Evolutionary conservation across 2,329 filamentous ascomycete genomes (phyloP), one percentile per base, ranked within the genome.

Genomic region (Talaromyces sp.): DNA sequence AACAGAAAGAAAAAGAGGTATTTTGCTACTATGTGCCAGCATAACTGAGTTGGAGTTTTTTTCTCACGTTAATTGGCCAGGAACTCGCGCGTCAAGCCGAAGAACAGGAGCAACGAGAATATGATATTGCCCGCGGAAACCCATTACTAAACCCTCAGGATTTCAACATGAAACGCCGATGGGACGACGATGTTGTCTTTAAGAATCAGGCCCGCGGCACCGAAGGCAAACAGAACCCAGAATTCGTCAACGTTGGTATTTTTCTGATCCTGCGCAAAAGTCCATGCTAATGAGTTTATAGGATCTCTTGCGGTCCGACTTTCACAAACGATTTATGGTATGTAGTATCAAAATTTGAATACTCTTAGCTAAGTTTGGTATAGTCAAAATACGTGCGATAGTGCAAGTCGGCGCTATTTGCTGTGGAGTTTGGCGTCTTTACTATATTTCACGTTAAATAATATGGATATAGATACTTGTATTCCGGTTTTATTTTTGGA

Each of bases 181-280:
- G 94, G 94, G 94, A 99, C 68, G 94, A 99, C 69, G 94, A 99
- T 73, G 94, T 99, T 12, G 92, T 99, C 2, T 99, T 99, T 79
- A 97, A 96, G 81, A 99, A 99, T 75, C 94, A 99, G 78, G 94
- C 93, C 35, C 85, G 94, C 61, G 94, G 93, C 9, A 96, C 92
- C 0, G 93, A 97, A 71, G 91, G 97, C 64, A 92, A 88, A 80
- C 87, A 88, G 64, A 92, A 89, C 80, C 95, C 93, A 80, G 92
- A 96, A 76, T 99, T 99, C 78, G 92, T 99, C 75, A 99, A 99
- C 72, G 92, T 91, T 74, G 79, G 87, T 79, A n/a, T 24, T 31
- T 19, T 32, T n/a, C 54, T 21, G 21, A n/a, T 35, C 55, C 54
- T 53, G 51, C 32, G 46, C 54, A 41, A 54, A 55, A 63, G 41